Conservation (phyloP, 1,284 basidiomycete genomes). For the Ceratobasidium sp. region DNA sequence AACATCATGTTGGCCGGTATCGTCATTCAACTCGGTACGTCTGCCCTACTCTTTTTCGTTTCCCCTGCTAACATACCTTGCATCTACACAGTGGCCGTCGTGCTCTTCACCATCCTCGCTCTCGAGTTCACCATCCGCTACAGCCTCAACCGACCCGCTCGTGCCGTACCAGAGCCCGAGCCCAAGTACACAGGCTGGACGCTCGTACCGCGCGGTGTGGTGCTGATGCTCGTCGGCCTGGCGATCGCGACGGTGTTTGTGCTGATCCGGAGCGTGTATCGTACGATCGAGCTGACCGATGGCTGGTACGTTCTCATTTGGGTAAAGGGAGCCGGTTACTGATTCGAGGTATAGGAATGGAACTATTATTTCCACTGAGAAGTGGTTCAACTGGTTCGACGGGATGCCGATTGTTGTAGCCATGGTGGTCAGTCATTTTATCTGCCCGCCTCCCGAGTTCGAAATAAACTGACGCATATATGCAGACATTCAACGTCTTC, state of each 20-base stretch:
- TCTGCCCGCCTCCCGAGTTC: too few species aligned
- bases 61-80: background rate
- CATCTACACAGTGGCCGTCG: slow-evolving; percentile 51
- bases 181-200: slow-evolving; percentile 20
- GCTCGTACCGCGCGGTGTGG: slow-evolving; percentile 11
- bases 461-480: background rate
- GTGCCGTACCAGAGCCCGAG: slow-evolving; percentile 48
- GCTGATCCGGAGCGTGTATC: slow-evolving; percentile 47
- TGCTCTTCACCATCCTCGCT: slow-evolving; percentile 53
- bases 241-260: slow-evolving; percentile 47
- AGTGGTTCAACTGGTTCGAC: slow-evolving; percentile 46
- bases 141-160: slow-evolving; percentile 45
- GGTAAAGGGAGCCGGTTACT: background rate
- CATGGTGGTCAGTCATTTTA: slow-evolving; percentile 16
- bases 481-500: slow-evolving; percentile 46
- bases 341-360: slow-evolving; percentile 42
- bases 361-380: slow-evolving; percentile 40
- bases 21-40: slow-evolving; percentile 53
- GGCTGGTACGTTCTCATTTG: slow-evolving; percentile 52
- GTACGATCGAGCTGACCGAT: slow-evolving; percentile 52
- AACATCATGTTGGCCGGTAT: slow-evolving; percentile 54
- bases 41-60: background rate
- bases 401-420: slow-evolving; percentile 38
- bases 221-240: slow-evolving; percentile 45
- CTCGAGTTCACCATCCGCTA: slow-evolving; percentile 53